Evolutionary conservation across 768 basidiomycete species (phyloP), one percentile per base, ranked within the genome.

Genomic region (Pleurotus tuoliensis): DNA sequence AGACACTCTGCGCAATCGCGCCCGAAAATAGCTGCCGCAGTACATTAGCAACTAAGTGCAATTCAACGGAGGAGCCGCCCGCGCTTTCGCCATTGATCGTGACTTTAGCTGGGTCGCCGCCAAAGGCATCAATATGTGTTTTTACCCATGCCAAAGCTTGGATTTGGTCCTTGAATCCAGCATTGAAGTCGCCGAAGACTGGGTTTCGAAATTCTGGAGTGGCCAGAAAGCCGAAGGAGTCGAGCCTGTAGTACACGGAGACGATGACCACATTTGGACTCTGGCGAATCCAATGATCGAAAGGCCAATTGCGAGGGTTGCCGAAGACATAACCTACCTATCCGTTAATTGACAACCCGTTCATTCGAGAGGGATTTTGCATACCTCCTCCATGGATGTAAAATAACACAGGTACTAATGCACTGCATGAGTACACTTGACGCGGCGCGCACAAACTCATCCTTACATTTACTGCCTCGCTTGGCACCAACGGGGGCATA

Each of bases 261-360:
- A 86, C 84, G 53, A 86, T 72, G 41, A 87, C 77, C 20, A 87
- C 78, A 55, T 82, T 78, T 2, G 83, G 83, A 24, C 73, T 80
- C 25, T 86, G 84, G 44, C 85, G 70, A 53, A 88, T 70, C 84
- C 84, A 87, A 61, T 76, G 71, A 61, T 86, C 79, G 63, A 86
- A 87, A 1, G 86, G 83, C 82, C 82, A 88, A 64, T 81, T 83
- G 1, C 71, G 73, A 1, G 84, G 84, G 63, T 86, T 87, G 4
- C 86, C 83, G 60, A 64, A 82, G 18, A 79, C 65, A 57, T 83
- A 87, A 20, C 79, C 82, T 82, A 24, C 9, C 4, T 9, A 34
- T 20, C 47, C n/a, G 40, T 48, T 25, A 53, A 12, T 6, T 49
- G 16, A 24, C 3, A 22, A 2, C 45, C 4, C 39, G 39, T 22